A percentile compares a stretch with the other conserved stretches of the same genome.
Evolutionary conservation across 305 asterid species (phyloP).

Genomic region (Fraxinus sp.): DNA sequence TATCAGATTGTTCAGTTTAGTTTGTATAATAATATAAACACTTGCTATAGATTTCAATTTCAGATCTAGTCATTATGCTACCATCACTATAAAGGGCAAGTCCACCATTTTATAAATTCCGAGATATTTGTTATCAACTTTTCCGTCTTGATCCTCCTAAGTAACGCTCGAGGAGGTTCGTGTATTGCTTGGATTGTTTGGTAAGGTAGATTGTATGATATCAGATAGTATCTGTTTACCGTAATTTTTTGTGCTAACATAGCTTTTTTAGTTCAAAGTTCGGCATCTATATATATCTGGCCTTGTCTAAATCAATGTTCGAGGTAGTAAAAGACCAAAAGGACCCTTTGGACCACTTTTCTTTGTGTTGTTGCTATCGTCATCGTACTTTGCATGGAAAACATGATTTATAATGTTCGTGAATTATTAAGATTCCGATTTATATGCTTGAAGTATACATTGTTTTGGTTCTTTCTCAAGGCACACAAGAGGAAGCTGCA

Average conservation of each 20-base stretch:
- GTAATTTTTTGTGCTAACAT: not conserved
- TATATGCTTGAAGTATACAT: not conserved
- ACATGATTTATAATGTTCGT: not conserved
- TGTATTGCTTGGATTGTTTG: not conserved
- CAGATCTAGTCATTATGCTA: constrained; percentile 3
- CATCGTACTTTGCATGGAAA: not conserved
- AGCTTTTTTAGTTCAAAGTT: not conserved
- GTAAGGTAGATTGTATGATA: not conserved
- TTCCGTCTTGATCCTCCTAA: not conserved
- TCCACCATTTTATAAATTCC: not conserved
- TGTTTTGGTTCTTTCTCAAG: constrained; percentile 26
- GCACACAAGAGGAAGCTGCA: constrained; percentile 98
- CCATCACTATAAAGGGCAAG: not conserved
- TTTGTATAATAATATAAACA: not conserved
- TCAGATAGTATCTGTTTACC: not conserved
- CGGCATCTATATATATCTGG: not conserved
- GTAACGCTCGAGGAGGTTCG: not conserved
- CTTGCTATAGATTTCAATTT: not conserved
- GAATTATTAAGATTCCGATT: not conserved
- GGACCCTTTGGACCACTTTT: not conserved
- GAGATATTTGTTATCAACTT: not conserved
- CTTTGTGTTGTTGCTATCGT: not conserved
- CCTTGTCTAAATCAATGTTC: not conserved
- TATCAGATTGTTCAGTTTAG: not conserved
- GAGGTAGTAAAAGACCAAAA: not conserved